phyloP scores from a whole-genome alignment of 73 alveolate species.

The Paramecium sonneborni region DNA sequence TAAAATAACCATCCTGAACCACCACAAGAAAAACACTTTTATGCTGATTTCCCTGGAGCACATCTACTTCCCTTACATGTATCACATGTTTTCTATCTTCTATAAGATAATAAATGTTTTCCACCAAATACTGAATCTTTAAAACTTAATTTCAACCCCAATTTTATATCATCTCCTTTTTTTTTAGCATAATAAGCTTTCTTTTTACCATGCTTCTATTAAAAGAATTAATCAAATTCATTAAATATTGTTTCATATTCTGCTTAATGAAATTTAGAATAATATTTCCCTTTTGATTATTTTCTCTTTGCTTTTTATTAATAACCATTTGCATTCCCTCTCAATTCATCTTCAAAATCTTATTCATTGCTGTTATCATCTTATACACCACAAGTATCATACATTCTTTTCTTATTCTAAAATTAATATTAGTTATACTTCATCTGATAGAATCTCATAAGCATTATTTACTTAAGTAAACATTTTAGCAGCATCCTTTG shows the following conservation, averaged over 20 bases:
- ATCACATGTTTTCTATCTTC: neutral
- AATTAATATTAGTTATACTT: neutral
- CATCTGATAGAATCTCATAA: conserved; percentile 42
- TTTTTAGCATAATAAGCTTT: conserved; percentile 1
- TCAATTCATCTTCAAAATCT: conserved; percentile 31
- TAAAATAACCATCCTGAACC: conserved; percentile 46
- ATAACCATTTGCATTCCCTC: neutral
- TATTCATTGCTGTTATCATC: neutral
- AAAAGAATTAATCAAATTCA: conserved; percentile 33
- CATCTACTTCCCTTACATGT: conserved; percentile 44
- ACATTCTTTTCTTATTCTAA: conserved; percentile 11
- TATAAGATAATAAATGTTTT: neutral
- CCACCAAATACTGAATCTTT: conserved; percentile 41
- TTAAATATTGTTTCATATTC: conserved; percentile 29
- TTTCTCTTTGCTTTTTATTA: neutral
- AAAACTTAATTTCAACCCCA: neutral
- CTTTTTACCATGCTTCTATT: conserved; percentile 31
- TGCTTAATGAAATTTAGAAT: neutral
- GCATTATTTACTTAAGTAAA: conserved; percentile 34
- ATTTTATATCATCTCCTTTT: conserved; percentile 35
- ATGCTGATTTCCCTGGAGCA: neutral
- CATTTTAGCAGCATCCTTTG: conserved; percentile 37
- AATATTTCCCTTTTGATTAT: neutral
- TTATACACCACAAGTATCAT: conserved; percentile 15
- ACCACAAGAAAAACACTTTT: conserved; percentile 51